Base-by-base conservation (phyloP, 805 yeast genomes). In the Yueomyces sp. region DNA sequence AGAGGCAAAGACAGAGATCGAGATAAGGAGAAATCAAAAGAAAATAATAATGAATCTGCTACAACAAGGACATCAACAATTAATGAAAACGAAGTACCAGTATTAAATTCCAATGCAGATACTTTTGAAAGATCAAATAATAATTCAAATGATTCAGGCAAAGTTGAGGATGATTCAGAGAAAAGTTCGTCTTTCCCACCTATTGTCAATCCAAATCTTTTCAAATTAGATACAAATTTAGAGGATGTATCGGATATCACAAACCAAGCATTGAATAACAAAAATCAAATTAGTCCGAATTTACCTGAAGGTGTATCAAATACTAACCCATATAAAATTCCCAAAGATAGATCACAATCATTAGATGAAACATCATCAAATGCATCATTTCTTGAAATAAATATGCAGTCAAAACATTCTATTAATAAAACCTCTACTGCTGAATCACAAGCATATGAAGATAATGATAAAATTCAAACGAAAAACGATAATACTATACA, bases 231-330 rank as follows among this genome's bases (percentile, higher is more conserved):
- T 41, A 55, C 62, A 3, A 57, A 57, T 41, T 44, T 58, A 19
- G 55, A 56, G 29, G 55, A 59, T 40, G 41, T 55, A 7, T 50
- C 58, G 2, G 61, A 54, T 43, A 53, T 53, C 7, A 55, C 60
- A 3, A 34, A 34, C n/a, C 6, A 9, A 5, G 5, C 8, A 9
- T 9, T 9, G n/a, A 7, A 11, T 9, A n/a, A n/a, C 5, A 30
- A 30, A 9, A 30, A 9, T 30, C 9, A 30, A 30, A 19, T 19
- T 19, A 19, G 19, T 19, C 19, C 19, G 19, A 31, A 11, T 31
- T 8, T 31, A 31, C 34, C 34, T 8, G 11, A 31, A 8, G 34
- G 11, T 11, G 11, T 31, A 31, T 8, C 11, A 11, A 31, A 31
- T 11, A 31, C 34, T 11, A 34, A 11, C n/a, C 12, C 37, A 11